Evolutionary conservation across 192 early-diverging fungal genomes (phyloP).

Genomic region (Nowakowskiella sp.): DNA sequence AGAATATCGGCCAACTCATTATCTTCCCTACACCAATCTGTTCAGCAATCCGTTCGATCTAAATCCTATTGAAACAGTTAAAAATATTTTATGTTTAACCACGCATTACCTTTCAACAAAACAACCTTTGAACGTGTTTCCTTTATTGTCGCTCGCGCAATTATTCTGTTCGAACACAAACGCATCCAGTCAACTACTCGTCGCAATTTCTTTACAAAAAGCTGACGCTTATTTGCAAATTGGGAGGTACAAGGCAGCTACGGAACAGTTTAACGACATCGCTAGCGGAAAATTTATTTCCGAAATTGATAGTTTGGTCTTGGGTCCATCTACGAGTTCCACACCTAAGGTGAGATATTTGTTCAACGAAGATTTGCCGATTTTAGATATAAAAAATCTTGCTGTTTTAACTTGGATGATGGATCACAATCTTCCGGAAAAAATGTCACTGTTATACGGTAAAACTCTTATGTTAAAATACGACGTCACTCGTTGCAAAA

Average conservation of each 20-base stretch:
- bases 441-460: slow-evolving; percentile 8
- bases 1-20: slow-evolving; percentile 7
- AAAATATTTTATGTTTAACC: neutral
- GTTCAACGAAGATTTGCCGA: slow-evolving; percentile 6
- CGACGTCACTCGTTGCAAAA: slow-evolving; percentile 11
- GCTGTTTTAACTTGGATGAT: slow-evolving; percentile 8
- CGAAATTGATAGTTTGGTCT: slow-evolving; percentile 7
- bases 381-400: slow-evolving; percentile 13
- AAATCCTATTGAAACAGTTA: slow-evolving; percentile 1
- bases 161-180: neutral
- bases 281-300: slow-evolving; percentile 4
- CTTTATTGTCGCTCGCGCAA: slow-evolving; percentile 7
- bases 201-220: slow-evolving; percentile 4
- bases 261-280: slow-evolving; percentile 9
- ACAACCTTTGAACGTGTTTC: slow-evolving; percentile 7
- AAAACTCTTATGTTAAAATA: neutral
- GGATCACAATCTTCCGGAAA: slow-evolving; percentile 13
- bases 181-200: slow-evolving; percentile 5
- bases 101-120: slow-evolving; percentile 11
- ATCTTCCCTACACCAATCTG: slow-evolving; percentile 3
- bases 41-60: slow-evolving; percentile 6
- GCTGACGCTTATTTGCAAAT: slow-evolving; percentile 7
- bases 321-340: slow-evolving; percentile 5
- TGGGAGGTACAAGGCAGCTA: slow-evolving; percentile 6
- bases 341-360: neutral